Evolutionary conservation across 2,329 filamentous ascomycete species (phyloP).

Genomic region (Annulohypoxylon truncatum): DNA sequence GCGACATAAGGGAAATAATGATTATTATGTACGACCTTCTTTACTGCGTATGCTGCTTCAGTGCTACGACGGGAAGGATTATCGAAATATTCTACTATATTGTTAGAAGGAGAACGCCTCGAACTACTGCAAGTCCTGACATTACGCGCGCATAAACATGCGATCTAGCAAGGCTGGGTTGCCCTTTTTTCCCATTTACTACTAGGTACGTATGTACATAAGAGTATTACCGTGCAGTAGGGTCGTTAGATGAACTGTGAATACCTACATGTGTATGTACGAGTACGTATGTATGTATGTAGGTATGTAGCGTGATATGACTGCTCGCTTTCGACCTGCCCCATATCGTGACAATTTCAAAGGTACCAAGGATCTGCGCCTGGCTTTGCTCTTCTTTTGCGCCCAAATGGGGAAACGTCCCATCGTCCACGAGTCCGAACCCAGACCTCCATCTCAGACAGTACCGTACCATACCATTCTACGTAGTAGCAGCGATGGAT

Average conservation of each 20-base stretch:
- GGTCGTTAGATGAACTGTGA: slow-evolving; percentile 6
- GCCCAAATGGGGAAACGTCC: slow-evolving; percentile 33
- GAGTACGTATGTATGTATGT: too few relatives aligned
- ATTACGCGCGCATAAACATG: slow-evolving; percentile 15
- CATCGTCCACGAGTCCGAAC: slow-evolving; percentile 1
- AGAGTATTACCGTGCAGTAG: slow-evolving; percentile 20
- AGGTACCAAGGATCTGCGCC: slow-evolving; percentile 35
- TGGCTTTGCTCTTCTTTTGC: slow-evolving; percentile 21
- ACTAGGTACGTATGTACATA: neutral
- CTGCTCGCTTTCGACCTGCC: slow-evolving; percentile 18
- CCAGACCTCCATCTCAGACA: slow-evolving; percentile 1
- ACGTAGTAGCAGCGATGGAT: slow-evolving; percentile 2
- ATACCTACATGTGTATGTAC: slow-evolving; percentile 3
- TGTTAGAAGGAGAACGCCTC: slow-evolving; percentile 6
- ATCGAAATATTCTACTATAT: neutral
- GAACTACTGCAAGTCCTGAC: slow-evolving; percentile 31
- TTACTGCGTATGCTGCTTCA: neutral
- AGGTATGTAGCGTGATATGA: slow-evolving; percentile 26
- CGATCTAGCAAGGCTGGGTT: slow-evolving; percentile 24
- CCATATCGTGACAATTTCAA: slow-evolving; percentile 34
- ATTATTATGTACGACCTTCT: slow-evolving; percentile 6
- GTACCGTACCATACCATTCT: slow-evolving; percentile 3
- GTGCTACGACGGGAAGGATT: slow-evolving; percentile 7
- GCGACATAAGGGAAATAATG: slow-evolving; percentile 22
- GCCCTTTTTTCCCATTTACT: neutral